These are phyloP conservation scores for Pseudoscleropodium purum DNA, from an alignment of 225 moss, liverwort and hornwort genomes.

Conservation along the genomic window DNA sequence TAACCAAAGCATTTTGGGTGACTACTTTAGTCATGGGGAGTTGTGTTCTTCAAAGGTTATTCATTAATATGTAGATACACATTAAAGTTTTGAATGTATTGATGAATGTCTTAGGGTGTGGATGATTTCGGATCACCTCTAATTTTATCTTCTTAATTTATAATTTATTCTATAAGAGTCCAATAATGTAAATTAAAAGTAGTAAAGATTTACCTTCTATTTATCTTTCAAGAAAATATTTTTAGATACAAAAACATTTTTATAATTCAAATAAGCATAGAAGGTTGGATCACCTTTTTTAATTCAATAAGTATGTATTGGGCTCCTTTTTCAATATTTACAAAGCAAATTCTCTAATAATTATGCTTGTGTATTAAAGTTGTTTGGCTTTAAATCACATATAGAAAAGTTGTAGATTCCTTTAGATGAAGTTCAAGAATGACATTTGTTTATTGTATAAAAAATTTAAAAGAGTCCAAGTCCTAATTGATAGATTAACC, in stretches of 20 bases:
- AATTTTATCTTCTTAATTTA: not conserved
- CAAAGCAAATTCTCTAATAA: not conserved
- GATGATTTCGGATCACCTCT: not conserved
- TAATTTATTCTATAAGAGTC: not conserved
- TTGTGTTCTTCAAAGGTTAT: not conserved
- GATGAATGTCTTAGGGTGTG: not conserved
- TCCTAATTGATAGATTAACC: no score
- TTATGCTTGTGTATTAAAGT: not conserved
- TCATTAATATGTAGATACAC: not conserved
- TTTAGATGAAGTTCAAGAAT: not conserved
- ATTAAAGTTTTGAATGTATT: not conserved
- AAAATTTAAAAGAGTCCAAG: not conserved
- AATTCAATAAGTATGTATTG: not conserved
- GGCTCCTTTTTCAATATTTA: not conserved
- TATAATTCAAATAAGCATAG: not conserved
- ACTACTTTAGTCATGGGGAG: not conserved
- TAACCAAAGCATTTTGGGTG: not conserved
- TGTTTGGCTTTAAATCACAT: not conserved
- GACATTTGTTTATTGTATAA: not conserved
- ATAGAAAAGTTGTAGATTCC: not conserved
- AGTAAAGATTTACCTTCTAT: not conserved
- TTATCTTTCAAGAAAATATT: not conserved
- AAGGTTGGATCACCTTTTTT: not conserved
- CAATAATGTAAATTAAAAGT: not conserved
- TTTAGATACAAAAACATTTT: not conserved